Evolutionary conservation across 2,329 filamentous ascomycete genomes (phyloP), one percentile per base, ranked within the genome.

Genomic region (Fusarium falciforme): DNA sequence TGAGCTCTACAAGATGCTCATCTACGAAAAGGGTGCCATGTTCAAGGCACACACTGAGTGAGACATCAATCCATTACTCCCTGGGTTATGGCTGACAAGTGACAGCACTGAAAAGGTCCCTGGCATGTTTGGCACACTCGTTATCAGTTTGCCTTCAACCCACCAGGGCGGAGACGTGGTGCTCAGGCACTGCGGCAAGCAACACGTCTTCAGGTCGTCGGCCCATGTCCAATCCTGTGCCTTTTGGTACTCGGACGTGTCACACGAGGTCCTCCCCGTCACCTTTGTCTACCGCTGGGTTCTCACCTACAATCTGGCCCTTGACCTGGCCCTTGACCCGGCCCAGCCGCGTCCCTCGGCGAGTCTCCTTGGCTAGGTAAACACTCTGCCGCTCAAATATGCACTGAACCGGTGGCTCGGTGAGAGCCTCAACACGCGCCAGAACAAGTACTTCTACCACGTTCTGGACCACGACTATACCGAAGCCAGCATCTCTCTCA

Each of bases 211-310:
- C 61, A 65, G 77, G 11, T 83, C 83, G 0, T 81, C 79, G 0
- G 38, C 71, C 5, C 35, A 22, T 6, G 17, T 64, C 0, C 69
- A 79, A 62, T 79, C 79, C 0, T 75, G 72, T 29, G 70, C 76
- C 8, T 80, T 67, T 35, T 85, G 83, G 89, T 90, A 88, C 75
- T 85, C 86, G 0, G 87, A 90, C 64, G 87, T 89, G 1, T 81
- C 80, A 2, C 86, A 89, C 71, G 84, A 90, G 75, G 81, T 89
- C n/a, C 79, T 84, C 17, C 83, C 84, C 2, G 82, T 90, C 3
- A 82, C 71, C 0, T 83, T 82, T 0, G 88, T 88, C 4, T 84
- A 86, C 73, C 85, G 87, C 4, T 83, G 86, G 64, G 87, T 88
- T 11, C 71, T 90, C 12, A 87, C 84, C 0, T 91, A 89, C 78